phyloP scores from a whole-genome alignment of 208 protist genomes.

The Crithidia expoeki region DNA sequence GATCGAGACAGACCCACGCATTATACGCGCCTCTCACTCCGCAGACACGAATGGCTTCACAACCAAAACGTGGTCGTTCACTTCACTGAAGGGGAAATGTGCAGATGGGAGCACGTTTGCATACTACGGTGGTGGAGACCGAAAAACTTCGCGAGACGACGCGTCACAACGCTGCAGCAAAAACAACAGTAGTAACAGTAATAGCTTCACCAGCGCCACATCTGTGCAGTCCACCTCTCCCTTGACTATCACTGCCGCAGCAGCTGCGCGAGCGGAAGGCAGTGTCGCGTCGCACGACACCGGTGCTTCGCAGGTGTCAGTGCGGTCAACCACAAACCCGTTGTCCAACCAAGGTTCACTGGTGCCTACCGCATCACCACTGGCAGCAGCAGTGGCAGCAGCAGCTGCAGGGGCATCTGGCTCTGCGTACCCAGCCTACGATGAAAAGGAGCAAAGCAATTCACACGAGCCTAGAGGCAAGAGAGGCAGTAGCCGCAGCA shows the following conservation, averaged over 20 bases:
- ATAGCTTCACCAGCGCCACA: neutral
- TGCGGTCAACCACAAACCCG: neutral
- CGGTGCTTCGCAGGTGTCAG: neutral
- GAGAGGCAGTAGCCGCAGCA: neutral
- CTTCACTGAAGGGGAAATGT: neutral
- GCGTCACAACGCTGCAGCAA: neutral
- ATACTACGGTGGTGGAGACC: neutral
- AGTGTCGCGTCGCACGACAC: slow-evolving; percentile 14
- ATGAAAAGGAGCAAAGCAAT: neutral
- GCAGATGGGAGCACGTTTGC: neutral
- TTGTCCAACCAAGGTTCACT: slow-evolving; percentile 5
- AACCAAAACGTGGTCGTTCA: neutral
- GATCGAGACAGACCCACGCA: neutral
- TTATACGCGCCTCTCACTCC: neutral
- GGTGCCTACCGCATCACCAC: neutral
- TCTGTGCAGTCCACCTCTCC: slow-evolving; percentile 1
- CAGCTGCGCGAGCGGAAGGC: neutral
- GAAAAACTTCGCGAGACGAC: neutral
- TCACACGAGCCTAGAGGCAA: neutral
- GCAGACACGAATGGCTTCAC: neutral
- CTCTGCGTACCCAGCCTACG: neutral
- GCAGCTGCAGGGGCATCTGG: no score
- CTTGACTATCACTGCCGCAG: slow-evolving; percentile 9
- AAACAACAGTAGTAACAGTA: neutral
- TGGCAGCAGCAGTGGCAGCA: neutral